A percentile compares a stretch with the other conserved stretches of the same genome.
phyloP scores from a whole-genome alignment of 2,329 filamentous ascomycete species.

The Grosmannia penicillata region DNA sequence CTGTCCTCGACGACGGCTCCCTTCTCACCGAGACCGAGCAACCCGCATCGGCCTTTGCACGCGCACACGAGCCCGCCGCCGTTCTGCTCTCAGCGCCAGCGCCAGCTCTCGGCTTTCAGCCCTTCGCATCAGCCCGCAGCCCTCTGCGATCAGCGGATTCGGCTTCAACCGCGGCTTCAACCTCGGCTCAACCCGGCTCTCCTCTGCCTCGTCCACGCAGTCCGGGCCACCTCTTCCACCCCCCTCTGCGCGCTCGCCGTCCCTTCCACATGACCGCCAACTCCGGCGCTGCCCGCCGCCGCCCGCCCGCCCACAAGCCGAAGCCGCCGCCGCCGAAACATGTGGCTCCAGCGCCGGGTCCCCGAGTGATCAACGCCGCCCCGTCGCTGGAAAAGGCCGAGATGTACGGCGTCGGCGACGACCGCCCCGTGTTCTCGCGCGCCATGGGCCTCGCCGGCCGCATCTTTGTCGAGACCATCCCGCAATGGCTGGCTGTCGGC shows the following conservation, averaged over 20 bases:
- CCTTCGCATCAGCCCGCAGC: too few relatives aligned
- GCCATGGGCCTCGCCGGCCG: constrained; percentile 34
- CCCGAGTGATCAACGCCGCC: constrained; percentile 39
- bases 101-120: too few relatives aligned
- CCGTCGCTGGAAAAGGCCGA: constrained; percentile 39
- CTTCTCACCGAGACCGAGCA: too few relatives aligned
- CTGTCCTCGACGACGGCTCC: too few relatives aligned
- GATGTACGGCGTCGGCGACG: constrained; percentile 39
- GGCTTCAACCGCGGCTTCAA: too few relatives aligned
- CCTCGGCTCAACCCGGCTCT: neutral
- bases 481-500: constrained; percentile 46
- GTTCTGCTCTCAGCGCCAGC: too few relatives aligned
- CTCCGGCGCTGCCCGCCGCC: constrained; percentile 26
- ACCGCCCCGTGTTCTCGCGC: constrained; percentile 32
- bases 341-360: constrained; percentile 19
- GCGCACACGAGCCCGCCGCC: too few relatives aligned
- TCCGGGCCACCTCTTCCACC: constrained; percentile 9
- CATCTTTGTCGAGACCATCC: constrained; percentile 42
- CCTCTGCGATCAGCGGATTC: too few relatives aligned
- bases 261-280: constrained; percentile 27
- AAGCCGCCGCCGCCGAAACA: constrained; percentile 25
- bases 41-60: too few relatives aligned
- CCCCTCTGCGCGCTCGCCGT: too few relatives aligned
- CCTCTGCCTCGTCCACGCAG: neutral
- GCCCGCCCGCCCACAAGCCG: constrained; percentile 30